Evolutionary conservation across 2,329 filamentous ascomycete species (phyloP), one percentile per base, ranked within the genome.

Genomic region (Nemania serpens): DNA sequence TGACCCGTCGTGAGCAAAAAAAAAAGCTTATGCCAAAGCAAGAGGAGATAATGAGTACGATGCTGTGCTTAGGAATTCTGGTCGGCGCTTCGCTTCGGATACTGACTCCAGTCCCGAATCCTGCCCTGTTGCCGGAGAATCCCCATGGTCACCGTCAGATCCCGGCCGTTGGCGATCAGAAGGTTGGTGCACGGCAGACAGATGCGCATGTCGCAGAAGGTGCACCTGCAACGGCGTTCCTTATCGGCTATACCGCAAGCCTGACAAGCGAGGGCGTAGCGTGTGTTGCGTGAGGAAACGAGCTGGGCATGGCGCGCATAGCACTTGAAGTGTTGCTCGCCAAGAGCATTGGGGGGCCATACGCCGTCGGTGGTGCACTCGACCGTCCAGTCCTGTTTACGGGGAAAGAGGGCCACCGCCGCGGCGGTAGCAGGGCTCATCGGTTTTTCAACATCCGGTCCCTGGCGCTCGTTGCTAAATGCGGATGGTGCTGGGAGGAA

Each of bases 231-330:
- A 37, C 83, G 79, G 63, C 78, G 73, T 46, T 78, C 76, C 6
- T 70, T 67, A 59, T 84, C 81, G 51, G 75, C 74, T 58, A 74
- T 75, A 54, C 77, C 76, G 71, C 84, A 87, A 3, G 79, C 77
- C 71, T 84, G 81, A 70, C 84, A 87, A 11, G 81, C 76, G 18
- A 86, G 75, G 1, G 83, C 77, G 68, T 84, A 82, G 66, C 78
- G 70, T 48, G 69, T 72, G 70, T 86, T 86, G 61, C 74, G 73
- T 55, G 79, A 78, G 39, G 77, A 73, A 55, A 80, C 76, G 79
- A 86, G 82, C 48, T 72, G 76, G 48, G 70, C 70, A 69, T 87
- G 84, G 3, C 71, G 70, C 42, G 79, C 77, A 58, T 81, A 77
- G 71, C 84, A 87, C 58, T 73, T 67, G 64, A 78, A 78, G 48